Percentiles rank a stretch among this genome's conserved stretches.
phyloP scores from a whole-genome alignment of 2,329 filamentous ascomycete genomes.

The Fusarium chlamydosporum region DNA sequence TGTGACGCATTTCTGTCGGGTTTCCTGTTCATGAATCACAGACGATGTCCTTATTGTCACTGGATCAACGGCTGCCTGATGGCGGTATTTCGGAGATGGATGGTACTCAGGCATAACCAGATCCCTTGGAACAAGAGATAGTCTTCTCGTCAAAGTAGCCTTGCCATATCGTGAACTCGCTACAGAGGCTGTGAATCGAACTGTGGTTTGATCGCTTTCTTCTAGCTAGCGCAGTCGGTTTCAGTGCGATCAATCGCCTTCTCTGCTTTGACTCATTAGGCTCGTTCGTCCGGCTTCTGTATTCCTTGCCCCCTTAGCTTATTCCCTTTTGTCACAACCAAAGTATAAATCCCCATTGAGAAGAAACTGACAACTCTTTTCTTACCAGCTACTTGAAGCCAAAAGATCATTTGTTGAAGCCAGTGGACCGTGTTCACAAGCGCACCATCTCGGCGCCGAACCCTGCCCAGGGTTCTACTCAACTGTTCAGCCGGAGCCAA shows the following conservation, averaged over 20 bases:
- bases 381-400: conserved; percentile 29
- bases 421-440: conserved; percentile 59
- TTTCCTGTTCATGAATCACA: conserved; percentile 25
- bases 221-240: neutral
- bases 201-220: conserved; percentile 2
- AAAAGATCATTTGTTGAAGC: conserved; percentile 33
- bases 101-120: conserved; percentile 9
- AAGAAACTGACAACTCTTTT: conserved; percentile 20
- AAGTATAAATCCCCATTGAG: conserved; percentile 21
- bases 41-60: conserved; percentile 10
- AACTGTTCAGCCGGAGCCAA: conserved; percentile 40
- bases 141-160: conserved; percentile 20
- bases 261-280: neutral
- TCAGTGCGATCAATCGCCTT: conserved; percentile 2
- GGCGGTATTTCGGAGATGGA: neutral
- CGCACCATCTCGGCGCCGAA: conserved; percentile 65
- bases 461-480: conserved; percentile 52
- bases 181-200: conserved; percentile 25
- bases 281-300: conserved; percentile 18
- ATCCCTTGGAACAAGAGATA: conserved; percentile 6
- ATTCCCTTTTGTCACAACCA: neutral
- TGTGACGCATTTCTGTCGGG: neutral
- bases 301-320: conserved; percentile 5
- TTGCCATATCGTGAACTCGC: conserved; percentile 21
- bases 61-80: conserved; percentile 12